phyloP scores from a whole-genome alignment of 148 eudicot genomes.

The Rhododendron molle region DNA sequence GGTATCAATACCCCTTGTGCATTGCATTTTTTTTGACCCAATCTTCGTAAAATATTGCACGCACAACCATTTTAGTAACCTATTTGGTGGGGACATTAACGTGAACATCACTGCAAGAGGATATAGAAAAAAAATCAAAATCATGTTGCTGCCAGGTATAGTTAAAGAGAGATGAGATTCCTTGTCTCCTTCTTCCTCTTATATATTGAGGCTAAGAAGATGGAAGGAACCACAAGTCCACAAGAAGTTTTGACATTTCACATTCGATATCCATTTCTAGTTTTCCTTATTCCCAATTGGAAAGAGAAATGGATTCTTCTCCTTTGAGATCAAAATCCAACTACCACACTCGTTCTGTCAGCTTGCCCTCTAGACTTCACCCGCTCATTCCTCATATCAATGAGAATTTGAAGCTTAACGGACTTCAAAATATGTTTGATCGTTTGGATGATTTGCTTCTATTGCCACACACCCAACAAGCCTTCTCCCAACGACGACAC shows the following conservation, averaged over 20 bases:
- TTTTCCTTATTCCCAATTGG: background rate
- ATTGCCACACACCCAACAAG: slow-evolving; percentile 21
- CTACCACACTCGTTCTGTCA: slow-evolving; percentile 25
- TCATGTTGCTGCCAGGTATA: background rate
- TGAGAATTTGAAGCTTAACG: slow-evolving; percentile 15
- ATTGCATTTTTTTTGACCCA: background rate
- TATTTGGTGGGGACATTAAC: background rate
- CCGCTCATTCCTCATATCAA: slow-evolving; percentile 23
- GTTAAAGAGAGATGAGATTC: background rate
- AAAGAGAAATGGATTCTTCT: slow-evolving; percentile 13
- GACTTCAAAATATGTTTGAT: slow-evolving; percentile 24
- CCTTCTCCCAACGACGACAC: background rate
- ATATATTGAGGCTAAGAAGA: background rate
- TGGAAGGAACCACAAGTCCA: background rate
- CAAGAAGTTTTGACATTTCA: background rate
- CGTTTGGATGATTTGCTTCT: slow-evolving; percentile 16
- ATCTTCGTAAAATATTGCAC: background rate
- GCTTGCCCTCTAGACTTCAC: slow-evolving; percentile 27
- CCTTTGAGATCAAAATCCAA: slow-evolving; percentile 17
- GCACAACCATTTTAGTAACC: background rate
- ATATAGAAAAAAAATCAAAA: background rate
- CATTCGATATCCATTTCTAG: background rate
- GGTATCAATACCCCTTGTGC: background rate
- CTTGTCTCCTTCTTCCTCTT: slow-evolving; percentile 1
- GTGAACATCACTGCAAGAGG: background rate